Conservation (phyloP, 2,329 filamentous ascomycete genomes). For the Hymenoscyphus fructigenus region DNA sequence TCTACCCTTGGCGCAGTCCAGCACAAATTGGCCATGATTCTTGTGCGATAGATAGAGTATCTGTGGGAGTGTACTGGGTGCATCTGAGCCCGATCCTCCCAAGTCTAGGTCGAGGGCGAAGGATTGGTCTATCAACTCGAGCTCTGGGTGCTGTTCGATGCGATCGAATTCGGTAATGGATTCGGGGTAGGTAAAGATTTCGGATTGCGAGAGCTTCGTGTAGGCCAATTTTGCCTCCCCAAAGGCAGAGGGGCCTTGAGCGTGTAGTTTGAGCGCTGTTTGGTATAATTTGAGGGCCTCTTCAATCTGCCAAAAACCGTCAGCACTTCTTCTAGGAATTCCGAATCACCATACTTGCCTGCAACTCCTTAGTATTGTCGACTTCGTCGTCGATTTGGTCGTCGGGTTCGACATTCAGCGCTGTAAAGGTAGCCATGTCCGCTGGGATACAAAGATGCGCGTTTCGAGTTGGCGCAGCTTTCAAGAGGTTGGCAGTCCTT, state of each 20-base stretch:
- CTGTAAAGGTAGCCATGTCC: slow-evolving; percentile 57
- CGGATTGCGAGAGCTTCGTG: slow-evolving; percentile 79
- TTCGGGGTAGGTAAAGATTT: slow-evolving; percentile 91
- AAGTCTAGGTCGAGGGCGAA: slow-evolving; percentile 54
- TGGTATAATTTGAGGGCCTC: slow-evolving; percentile 96
- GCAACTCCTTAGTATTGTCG: slow-evolving; percentile 92
- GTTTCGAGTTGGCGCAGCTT: too few relatives aligned
- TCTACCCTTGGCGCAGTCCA: slow-evolving; percentile 69
- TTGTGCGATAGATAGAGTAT: slow-evolving; percentile 93
- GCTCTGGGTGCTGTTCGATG: slow-evolving; percentile 56
- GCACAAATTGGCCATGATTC: slow-evolving; percentile 86
- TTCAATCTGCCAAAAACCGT: slow-evolving; percentile 62
- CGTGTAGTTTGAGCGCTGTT: slow-evolving; percentile 83
- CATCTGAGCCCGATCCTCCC: slow-evolving; percentile 65
- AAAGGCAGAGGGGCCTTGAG: slow-evolving; percentile 77
- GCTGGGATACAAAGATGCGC: too few relatives aligned
- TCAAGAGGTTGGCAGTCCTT: too few relatives aligned
- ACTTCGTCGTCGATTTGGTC: slow-evolving; percentile 87
- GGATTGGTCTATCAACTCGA: slow-evolving; percentile 47
- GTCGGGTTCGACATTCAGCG: slow-evolving; percentile 92
- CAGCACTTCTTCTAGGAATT: slow-evolving; percentile 1
- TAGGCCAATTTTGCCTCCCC: slow-evolving; percentile 79
- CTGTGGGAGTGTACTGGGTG: slow-evolving; percentile 79
- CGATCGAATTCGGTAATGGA: slow-evolving; percentile 81
- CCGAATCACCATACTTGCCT: slow-evolving; percentile 44